These are phyloP conservation scores for Xylaria sp. DNA, from an alignment of 2,329 filamentous ascomycete genomes.

Conservation along the genomic window DNA sequence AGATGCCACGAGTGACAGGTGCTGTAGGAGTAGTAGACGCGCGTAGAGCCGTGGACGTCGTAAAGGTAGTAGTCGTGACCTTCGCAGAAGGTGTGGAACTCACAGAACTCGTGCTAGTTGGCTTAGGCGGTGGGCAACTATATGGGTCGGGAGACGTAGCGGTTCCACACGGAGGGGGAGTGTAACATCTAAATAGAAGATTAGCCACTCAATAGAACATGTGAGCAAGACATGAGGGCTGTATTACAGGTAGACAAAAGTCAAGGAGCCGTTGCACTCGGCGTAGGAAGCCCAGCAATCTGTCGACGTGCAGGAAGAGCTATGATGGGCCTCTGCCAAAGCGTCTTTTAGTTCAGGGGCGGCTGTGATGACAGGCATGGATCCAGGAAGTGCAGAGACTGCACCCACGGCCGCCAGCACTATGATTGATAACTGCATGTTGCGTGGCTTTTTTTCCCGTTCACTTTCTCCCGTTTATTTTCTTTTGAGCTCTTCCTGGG, in stretches of 20 bases:
- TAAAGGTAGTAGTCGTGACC: neutral
- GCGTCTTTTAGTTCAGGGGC: slow-evolving; percentile 9
- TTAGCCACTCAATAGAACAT: neutral
- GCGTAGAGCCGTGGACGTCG: neutral
- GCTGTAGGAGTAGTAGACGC: neutral
- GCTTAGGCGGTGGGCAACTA: slow-evolving; percentile 27
- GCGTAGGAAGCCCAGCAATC: slow-evolving; percentile 38
- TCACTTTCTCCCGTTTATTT: neutral
- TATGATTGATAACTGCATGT: slow-evolving; percentile 29
- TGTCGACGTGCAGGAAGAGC: slow-evolving; percentile 24
- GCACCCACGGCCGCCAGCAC: slow-evolving; percentile 4
- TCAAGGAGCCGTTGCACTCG: slow-evolving; percentile 35
- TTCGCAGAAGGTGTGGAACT: neutral
- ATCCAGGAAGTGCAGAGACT: slow-evolving; percentile 28
- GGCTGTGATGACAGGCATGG: slow-evolving; percentile 23
- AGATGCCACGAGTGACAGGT: neutral
- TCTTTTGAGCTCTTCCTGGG: neutral
- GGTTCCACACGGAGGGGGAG: slow-evolving; percentile 39
- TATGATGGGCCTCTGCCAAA: neutral
- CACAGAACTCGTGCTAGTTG: neutral
- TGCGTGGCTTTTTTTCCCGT: neutral
- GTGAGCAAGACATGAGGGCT: neutral
- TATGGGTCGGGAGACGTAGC: slow-evolving; percentile 32
- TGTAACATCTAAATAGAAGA: slow-evolving; percentile 36
- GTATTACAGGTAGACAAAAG: slow-evolving; percentile 37